These are phyloP conservation scores for Huiozyma sinensis DNA, from an alignment of 805 yeast species.

Conservation along the genomic window DNA sequence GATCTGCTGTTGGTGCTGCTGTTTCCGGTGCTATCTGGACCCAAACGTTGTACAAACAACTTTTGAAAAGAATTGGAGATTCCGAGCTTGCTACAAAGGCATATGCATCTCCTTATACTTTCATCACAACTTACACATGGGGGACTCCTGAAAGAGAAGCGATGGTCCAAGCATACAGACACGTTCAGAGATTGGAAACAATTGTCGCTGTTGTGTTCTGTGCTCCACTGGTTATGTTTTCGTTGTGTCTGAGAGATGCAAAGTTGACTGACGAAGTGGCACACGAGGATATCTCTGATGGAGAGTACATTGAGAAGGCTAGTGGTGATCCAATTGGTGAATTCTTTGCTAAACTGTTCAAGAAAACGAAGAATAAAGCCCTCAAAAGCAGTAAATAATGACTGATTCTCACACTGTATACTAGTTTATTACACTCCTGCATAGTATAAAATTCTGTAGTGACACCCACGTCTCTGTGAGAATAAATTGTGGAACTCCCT, in stretches of 20 bases:
- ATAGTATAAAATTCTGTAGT: conserved; percentile 1
- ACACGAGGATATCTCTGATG: conserved; percentile 20
- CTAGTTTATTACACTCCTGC: conserved; percentile 12
- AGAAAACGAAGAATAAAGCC: conserved; percentile 2
- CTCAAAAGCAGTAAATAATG: conserved; percentile 11
- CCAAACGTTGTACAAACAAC: conserved; percentile 39
- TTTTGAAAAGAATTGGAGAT: conserved; percentile 31
- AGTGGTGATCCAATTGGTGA: conserved; percentile 16
- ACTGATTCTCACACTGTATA: conserved; percentile 18
- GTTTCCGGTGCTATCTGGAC: conserved; percentile 70
- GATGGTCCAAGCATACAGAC: conserved; percentile 46
- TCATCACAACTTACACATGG: conserved; percentile 41
- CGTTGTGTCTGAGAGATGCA: conserved; percentile 21
- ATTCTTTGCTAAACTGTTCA: conserved; percentile 3
- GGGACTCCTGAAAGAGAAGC: conserved; percentile 52
- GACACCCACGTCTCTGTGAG: not conserved
- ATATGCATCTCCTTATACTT: conserved; percentile 44
- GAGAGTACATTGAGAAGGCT: conserved; percentile 12
- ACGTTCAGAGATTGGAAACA: conserved; percentile 49
- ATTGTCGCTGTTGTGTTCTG: conserved; percentile 29
- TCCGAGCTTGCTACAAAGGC: conserved; percentile 34
- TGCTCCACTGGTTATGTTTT: conserved; percentile 18
- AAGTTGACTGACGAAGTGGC: conserved; percentile 18
- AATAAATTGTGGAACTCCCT: conserved; percentile 9
- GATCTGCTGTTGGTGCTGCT: conserved; percentile 51